Evolutionary conservation across 78 protist species (phyloP).

Genomic region (Capsaspora owczarzaki): DNA sequence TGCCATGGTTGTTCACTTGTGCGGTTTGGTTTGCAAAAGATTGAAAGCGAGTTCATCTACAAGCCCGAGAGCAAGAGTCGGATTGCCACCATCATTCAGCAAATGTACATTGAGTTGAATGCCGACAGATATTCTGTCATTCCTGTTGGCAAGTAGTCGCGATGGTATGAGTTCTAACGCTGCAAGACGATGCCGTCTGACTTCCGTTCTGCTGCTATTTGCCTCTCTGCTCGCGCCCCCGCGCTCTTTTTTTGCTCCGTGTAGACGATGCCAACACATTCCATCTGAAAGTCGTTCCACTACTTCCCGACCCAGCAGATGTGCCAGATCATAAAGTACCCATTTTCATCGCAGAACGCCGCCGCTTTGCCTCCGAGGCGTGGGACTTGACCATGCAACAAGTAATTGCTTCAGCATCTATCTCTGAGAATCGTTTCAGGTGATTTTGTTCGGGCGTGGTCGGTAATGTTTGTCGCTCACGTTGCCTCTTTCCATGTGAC

Average conservation of each 20-base stretch:
- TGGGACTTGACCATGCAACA: constrained; percentile 5
- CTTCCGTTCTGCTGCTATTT: too few relatives aligned
- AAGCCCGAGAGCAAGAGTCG: not conserved
- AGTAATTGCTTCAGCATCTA: not conserved
- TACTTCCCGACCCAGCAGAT: constrained; percentile 14
- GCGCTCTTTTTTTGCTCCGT: not conserved
- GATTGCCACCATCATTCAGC: not conserved
- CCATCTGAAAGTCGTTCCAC: constrained; percentile 22
- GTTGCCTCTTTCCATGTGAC: constrained; percentile 16
- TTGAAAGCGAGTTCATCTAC: not conserved
- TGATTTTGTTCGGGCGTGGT: not conserved
- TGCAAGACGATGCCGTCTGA: too few relatives aligned
- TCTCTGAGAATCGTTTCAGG: not conserved
- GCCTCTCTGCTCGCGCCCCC: too few relatives aligned
- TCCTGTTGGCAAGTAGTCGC: not conserved
- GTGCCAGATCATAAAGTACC: constrained; percentile 45
- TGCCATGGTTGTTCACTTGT: too few relatives aligned
- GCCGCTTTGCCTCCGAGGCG: not conserved
- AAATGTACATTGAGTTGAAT: not conserved
- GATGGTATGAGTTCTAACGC: too few relatives aligned
- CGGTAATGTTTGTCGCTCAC: too few relatives aligned
- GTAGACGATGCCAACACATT: constrained; percentile 2
- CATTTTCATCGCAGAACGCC: not conserved
- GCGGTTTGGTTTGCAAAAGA: too few relatives aligned
- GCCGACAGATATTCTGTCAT: constrained; percentile 13